Evolutionary conservation across 2,329 filamentous ascomycete genomes (phyloP).

Genomic region (Ilyonectria destructans): DNA sequence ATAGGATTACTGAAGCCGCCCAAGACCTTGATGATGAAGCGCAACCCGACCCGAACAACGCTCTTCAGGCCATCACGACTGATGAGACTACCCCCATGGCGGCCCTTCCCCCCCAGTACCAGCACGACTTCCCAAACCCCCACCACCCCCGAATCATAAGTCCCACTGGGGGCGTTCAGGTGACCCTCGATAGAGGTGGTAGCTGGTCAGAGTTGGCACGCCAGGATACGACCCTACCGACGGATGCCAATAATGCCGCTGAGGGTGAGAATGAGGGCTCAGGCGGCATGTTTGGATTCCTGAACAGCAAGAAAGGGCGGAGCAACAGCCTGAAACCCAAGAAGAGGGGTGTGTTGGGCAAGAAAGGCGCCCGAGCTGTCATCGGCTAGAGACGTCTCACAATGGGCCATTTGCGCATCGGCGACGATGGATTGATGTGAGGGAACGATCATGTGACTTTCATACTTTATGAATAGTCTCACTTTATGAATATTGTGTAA

Average conservation of each 20-base stretch:
- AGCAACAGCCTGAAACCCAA: background rate
- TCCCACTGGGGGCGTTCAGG: constrained; percentile 89
- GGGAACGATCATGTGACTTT: too few relatives aligned
- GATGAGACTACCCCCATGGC: constrained; percentile 64
- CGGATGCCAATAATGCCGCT: constrained; percentile 62
- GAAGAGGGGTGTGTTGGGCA: background rate
- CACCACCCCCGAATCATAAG: constrained; percentile 77
- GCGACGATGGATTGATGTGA: constrained; percentile 30
- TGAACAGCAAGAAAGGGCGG: background rate
- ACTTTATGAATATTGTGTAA: too few relatives aligned
- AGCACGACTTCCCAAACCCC: constrained; percentile 60
- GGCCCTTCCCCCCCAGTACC: constrained; percentile 44
- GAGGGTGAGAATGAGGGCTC: background rate
- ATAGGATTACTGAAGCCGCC: constrained; percentile 58
- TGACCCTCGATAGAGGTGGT: constrained; percentile 91
- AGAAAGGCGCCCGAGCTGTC: background rate
- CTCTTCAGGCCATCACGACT: constrained; percentile 67
- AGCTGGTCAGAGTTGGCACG: constrained; percentile 92
- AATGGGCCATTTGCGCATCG: constrained; percentile 36
- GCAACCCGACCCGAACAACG: background rate
- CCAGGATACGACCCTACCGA: constrained; percentile 63
- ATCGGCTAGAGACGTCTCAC: constrained; percentile 73
- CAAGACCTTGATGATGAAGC: constrained; percentile 32
- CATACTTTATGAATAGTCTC: too few relatives aligned
- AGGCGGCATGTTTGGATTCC: background rate